These are phyloP conservation scores for sorghum (Sorghum bicolor) DNA, from an alignment of 176 grass and related monocot species.

Conservation along the genomic window DNA sequence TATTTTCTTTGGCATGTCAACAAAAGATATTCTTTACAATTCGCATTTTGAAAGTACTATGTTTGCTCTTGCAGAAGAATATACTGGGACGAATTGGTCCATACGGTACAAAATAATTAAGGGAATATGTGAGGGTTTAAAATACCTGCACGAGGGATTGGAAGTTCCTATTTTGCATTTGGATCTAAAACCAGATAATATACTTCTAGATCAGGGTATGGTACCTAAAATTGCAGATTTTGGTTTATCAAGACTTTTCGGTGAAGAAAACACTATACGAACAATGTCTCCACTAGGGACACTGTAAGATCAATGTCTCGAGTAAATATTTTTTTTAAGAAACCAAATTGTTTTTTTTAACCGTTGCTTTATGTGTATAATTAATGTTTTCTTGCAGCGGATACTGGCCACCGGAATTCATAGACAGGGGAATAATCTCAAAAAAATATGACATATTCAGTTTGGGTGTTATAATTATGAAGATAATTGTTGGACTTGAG, in stretches of 20 bases:
- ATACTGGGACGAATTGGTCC: background rate
- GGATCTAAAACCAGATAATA: constrained; percentile 21
- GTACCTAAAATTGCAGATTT: constrained; percentile 24
- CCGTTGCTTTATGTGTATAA: background rate
- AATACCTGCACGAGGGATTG: background rate
- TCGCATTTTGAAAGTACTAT: background rate
- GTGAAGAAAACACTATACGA: background rate
- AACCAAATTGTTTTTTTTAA: background rate
- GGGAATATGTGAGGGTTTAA: constrained; percentile 5
- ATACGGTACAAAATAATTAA: background rate
- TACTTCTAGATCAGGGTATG: background rate
- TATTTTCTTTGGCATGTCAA: background rate
- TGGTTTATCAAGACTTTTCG: background rate
- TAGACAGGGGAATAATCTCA: background rate
- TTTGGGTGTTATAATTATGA: background rate
- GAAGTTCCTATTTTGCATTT: background rate
- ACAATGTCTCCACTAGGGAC: background rate
- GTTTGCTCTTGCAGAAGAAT: background rate
- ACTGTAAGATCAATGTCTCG: background rate
- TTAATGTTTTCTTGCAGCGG: background rate
- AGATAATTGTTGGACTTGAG: background rate
- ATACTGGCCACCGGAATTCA: background rate
- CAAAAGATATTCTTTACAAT: background rate
- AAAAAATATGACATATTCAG: constrained; percentile 15
- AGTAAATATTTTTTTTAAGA: background rate